Percentiles rank a stretch among this genome's conserved stretches.
phyloP scores from a whole-genome alignment of 306 rosid genomes.

The Clitoria ternatea region DNA sequence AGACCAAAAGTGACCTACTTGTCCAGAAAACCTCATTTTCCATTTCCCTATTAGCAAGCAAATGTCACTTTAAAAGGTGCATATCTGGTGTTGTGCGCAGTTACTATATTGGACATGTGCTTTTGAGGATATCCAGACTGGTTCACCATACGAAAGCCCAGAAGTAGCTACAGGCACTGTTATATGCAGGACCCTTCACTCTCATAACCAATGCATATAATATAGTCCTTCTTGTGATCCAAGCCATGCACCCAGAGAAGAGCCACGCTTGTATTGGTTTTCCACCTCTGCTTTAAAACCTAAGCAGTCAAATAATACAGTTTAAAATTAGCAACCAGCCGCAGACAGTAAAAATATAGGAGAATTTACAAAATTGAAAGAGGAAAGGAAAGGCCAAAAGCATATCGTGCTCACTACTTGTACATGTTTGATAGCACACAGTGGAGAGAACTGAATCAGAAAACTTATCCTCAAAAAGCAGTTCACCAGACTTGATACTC shows the following conservation, averaged over 20 bases:
- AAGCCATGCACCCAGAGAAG: constrained; percentile 67
- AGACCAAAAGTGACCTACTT: not conserved
- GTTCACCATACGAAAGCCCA: not conserved
- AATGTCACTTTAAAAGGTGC: not conserved
- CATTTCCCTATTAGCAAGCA: not conserved
- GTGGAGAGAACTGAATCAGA: constrained; percentile 53
- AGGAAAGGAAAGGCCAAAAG: constrained; percentile 14
- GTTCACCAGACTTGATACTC: constrained; percentile 84
- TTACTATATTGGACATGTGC: not conserved
- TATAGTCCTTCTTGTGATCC: constrained; percentile 72
- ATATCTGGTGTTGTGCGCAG: not conserved
- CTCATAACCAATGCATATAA: constrained; percentile 57
- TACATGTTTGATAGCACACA: constrained; percentile 53
- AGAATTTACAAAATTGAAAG: not conserved
- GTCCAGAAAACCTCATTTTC: not conserved
- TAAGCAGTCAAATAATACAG: constrained; percentile 12
- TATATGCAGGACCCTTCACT: not conserved
- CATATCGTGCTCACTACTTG: constrained; percentile 21
- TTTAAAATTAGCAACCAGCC: constrained; percentile 2
- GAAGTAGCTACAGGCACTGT: not conserved
- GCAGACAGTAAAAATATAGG: not conserved
- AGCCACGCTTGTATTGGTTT: constrained; percentile 19
- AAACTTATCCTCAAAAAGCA: constrained; percentile 85
- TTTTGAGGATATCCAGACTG: not conserved
- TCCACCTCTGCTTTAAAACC: constrained; percentile 31